Evolutionary conservation across 257 asterid genomes (phyloP).

Genomic region (Mentha longifolia): DNA sequence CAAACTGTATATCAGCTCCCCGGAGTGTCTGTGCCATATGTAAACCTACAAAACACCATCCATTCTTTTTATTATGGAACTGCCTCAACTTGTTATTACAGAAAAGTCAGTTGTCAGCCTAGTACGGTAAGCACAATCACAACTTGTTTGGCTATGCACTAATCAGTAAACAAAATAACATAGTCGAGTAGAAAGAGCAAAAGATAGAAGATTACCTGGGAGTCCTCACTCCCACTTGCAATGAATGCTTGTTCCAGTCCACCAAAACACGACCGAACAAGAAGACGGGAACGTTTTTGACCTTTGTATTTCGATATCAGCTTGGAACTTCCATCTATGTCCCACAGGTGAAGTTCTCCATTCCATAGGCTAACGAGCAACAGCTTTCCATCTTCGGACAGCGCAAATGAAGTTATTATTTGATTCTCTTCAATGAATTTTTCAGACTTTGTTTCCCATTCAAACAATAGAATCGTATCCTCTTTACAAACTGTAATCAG

Average conservation of each 20-base stretch:
- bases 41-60: constrained; percentile 55
- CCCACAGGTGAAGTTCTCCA: constrained; percentile 89
- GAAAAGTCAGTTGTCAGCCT: too few relatives aligned
- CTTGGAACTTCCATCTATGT: constrained; percentile 58
- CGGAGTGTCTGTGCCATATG: constrained; percentile 75
- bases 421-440: constrained; percentile 77
- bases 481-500: constrained; percentile 74
- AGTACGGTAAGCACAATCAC: neutral
- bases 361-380: constrained; percentile 74
- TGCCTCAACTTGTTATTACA: too few relatives aligned
- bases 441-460: constrained; percentile 75
- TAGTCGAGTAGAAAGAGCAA: neutral
- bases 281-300: constrained; percentile 74
- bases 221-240: constrained; percentile 97
- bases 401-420: constrained; percentile 63
- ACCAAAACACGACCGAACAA: constrained; percentile 91
- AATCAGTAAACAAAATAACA: constrained; percentile 1
- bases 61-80: too few relatives aligned
- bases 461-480: constrained; percentile 56
- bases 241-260: constrained; percentile 82
- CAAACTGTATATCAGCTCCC: constrained; percentile 57
- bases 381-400: constrained; percentile 72
- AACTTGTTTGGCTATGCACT: neutral
- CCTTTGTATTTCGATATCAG: constrained; percentile 76
- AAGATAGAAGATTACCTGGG: constrained; percentile 57